phyloP scores from a whole-genome alignment of 1,139 yeast genomes.

The Yamadazyma diospyri region DNA sequence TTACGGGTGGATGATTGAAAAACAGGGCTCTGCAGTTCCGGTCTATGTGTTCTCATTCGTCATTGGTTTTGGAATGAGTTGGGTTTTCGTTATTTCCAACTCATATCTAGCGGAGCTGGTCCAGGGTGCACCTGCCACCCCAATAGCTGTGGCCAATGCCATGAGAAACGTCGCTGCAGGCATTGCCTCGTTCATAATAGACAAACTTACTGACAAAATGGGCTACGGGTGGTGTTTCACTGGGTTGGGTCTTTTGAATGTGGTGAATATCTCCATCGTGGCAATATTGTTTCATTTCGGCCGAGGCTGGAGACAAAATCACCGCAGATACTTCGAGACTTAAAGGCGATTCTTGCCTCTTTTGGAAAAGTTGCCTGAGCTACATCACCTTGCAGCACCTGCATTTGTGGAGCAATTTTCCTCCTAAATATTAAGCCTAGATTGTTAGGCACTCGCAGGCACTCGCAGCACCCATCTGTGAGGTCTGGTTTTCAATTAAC shows the following conservation, averaged over 20 bases:
- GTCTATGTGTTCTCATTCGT: conserved; percentile 45
- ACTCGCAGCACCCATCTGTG: no score
- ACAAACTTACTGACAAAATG: conserved; percentile 37
- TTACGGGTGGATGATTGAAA: conserved; percentile 54
- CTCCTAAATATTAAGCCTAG: no score
- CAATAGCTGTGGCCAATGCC: conserved; percentile 54
- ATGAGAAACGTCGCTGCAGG: conserved; percentile 58
- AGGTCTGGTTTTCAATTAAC: no score
- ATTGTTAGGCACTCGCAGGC: no score
- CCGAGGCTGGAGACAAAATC: conserved; percentile 22
- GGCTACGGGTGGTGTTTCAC: conserved; percentile 62
- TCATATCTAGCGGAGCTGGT: conserved; percentile 55
- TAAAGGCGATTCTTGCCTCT: no score
- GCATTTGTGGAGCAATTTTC: no score
- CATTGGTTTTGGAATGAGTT: conserved; percentile 55
- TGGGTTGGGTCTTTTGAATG: conserved; percentile 44
- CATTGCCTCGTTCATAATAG: conserved; percentile 47
- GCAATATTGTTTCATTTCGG: conserved; percentile 24
- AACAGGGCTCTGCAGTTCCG: conserved; percentile 38
- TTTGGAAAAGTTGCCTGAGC: no score
- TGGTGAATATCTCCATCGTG: conserved; percentile 29
- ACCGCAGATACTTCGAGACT: not conserved
- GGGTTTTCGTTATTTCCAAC: conserved; percentile 57
- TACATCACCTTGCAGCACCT: no score
- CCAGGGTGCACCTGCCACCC: conserved; percentile 50